Evolutionary conservation across 164 flowering plant species (phyloP).

Genomic region (Akebia trifoliata): DNA sequence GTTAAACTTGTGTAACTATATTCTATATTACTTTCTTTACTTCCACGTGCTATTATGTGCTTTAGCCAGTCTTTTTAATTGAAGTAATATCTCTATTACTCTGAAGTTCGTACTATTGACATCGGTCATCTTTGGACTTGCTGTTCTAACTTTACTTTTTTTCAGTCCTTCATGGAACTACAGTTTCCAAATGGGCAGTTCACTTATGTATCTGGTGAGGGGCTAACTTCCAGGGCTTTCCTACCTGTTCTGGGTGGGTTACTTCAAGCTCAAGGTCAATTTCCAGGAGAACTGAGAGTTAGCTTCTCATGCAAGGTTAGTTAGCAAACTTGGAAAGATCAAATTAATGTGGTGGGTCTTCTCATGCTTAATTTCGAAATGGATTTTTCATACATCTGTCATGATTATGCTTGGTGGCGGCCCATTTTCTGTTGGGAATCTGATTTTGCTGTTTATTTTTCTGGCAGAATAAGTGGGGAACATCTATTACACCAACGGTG

Average conservation of each 20-base stretch:
- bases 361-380: too few relatives aligned
- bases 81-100: too few relatives aligned
- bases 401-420: too few relatives aligned
- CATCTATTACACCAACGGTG: slow-evolving; percentile 71
- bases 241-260: slow-evolving; percentile 84
- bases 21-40: too few relatives aligned
- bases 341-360: too few relatives aligned
- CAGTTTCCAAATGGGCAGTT: slow-evolving; percentile 98
- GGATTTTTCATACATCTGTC: too few relatives aligned
- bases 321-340: neutral
- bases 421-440: too few relatives aligned
- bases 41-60: too few relatives aligned
- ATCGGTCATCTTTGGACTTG: neutral
- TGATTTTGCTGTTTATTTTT: neutral
- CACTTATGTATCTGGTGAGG: slow-evolving; percentile 94
- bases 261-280: slow-evolving; percentile 95
- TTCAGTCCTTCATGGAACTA: slow-evolving; percentile 92
- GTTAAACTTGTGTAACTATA: too few relatives aligned
- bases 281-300: slow-evolving; percentile 85
- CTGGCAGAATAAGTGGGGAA: slow-evolving; percentile 86
- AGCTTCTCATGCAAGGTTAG: slow-evolving; percentile 91
- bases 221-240: slow-evolving; percentile 80
- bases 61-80: too few relatives aligned
- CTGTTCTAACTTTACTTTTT: slow-evolving; percentile 9
- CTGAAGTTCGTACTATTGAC: too few relatives aligned